Evolutionary conservation across 768 basidiomycete species (phyloP).

Genomic region (Mycena rosella): DNA sequence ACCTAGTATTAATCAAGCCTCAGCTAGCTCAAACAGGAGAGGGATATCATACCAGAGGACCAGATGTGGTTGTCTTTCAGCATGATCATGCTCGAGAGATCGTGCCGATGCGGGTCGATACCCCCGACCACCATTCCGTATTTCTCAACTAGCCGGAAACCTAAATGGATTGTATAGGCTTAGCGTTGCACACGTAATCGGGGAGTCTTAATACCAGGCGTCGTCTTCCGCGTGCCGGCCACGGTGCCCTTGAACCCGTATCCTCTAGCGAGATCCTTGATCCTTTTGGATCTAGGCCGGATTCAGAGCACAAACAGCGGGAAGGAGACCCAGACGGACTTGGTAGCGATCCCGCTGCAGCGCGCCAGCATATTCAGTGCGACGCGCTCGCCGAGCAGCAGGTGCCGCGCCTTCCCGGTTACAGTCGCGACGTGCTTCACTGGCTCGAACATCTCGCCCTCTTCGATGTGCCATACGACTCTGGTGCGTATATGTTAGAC

Average conservation of each 20-base stretch:
- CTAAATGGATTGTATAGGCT: constrained; percentile 48
- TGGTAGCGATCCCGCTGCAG: constrained; percentile 97
- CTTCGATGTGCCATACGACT: constrained; percentile 93
- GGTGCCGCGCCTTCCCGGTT: constrained; percentile 85
- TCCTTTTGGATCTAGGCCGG: constrained; percentile 76
- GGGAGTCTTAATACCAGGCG: constrained; percentile 69
- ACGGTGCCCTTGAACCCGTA: constrained; percentile 90
- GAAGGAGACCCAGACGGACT: constrained; percentile 61
- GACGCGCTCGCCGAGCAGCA: constrained; percentile 93
- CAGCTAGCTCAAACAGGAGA: background rate
- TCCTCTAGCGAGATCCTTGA: constrained; percentile 82
- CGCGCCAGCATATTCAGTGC: constrained; percentile 94
- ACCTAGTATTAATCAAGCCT: constrained; percentile 57
- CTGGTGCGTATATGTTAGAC: constrained; percentile 53
- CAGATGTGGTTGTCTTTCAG: constrained; percentile 99
- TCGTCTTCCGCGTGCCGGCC: constrained; percentile 97
- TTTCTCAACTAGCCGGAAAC: constrained; percentile 97
- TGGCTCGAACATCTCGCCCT: constrained; percentile 86
- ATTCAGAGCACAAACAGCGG: constrained; percentile 16
- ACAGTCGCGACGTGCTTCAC: constrained; percentile 92
- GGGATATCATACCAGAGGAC: constrained; percentile 79
- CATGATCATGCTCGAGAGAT: constrained; percentile 99
- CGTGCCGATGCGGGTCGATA: constrained; percentile 94
- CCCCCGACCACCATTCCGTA: constrained; percentile 99
- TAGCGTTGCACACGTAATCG: background rate